Evolutionary conservation across 2,329 filamentous ascomycete genomes (phyloP), one percentile per base, ranked within the genome.

Genomic region (Teratosphaeria zuluensis): DNA sequence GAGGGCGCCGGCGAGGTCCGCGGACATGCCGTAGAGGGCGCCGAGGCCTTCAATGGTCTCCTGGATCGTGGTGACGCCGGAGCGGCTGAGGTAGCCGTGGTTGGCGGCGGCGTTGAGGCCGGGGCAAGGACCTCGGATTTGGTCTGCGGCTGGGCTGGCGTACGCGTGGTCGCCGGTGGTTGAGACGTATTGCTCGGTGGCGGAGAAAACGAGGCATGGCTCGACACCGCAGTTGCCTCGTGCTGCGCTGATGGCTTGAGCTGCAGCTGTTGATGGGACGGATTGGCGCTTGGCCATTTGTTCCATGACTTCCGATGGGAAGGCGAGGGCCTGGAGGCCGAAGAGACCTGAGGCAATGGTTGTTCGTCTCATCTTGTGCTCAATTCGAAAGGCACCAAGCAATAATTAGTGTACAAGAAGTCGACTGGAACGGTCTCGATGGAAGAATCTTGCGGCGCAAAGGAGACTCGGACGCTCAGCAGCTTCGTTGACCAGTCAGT

Each of bases 21-120:
- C 56, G 24, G 65, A 67, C 62, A 72, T 69, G 55, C 64, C 63
- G 60, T 64, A 68, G 11, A 59, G 33, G 2, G 61, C 64, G 5
- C 62, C 65, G 14, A 68, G 62, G 35, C 66, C 66, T n/a, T 60
- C 56, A 11, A 68, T 59, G 8, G 66, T 66, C 35, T 71, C 59
- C n/a, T 61, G 58, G 53, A 70, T 66, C n/a, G 64, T 68, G 2
- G 62, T 66, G 8, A 70, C 68, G 55, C 69, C 69, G n/a, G 66
- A 68, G 35, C 66, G 62, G 24, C 67, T 66, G 0, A 70, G 60
- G 58, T 69, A 70, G 24, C 60, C 60, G 42, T 63, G 57, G 53
- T 62, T 56, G 33, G 58, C 42, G 53, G 56, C 58, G n/a, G 68
- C 68, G 52, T 69, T 69, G 16, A 70, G 56, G 42, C 68, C 67